Base-by-base conservation (phyloP, 345 rosid genomes). In the Eutrema heterophyllum region DNA sequence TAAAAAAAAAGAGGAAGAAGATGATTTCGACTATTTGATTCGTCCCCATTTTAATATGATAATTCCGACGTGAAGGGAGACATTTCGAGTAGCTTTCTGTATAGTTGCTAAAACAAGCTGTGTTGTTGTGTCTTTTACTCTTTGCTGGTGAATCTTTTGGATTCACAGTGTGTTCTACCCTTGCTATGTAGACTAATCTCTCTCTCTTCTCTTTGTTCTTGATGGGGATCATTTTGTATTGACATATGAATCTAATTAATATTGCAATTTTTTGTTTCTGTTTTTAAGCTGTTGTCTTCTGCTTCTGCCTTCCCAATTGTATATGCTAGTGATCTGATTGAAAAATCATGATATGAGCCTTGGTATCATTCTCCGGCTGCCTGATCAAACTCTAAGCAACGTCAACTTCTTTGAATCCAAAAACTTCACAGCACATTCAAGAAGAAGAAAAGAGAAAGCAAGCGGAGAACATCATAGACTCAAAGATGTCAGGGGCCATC, bases 121-220 rank as follows among this genome's bases (percentile, higher is more conserved):
- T 76, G 59, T 76, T 74, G 73, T 74, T 54, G 57, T 60, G 64
- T 68, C 74, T 75, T 75, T 43, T 68, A 24, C 69, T 75, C 56
- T 60, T 67, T 57, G 50, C 49, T 44, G 48, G 56, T 35, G 68
- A 59, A 43, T 51, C 63, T 4, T 21, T 58, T 21, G 68, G 33
- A 11, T 41, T 67, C 49, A 62, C 62, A 33, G 32, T 68, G 73
- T 75, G 74, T 54, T 63, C 38, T 55, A 63, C 66, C 14, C 52
- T 61, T 76, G 26, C 57, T 69, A 53, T 60, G 64, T 76, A 76
- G 69, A 63, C 70, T 53, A 62, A 69, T 68, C 36, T 11, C 41
- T 64, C 21, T 36, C 43, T 63, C 60, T 29, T 8, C 49, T 70
- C 53, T 61, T 59, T 59, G 55, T 67, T 40, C 46, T 32, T 68